Evolutionary conservation across 768 basidiomycete species (phyloP), one percentile per base, ranked within the genome.

Genomic region (Dentipellis fragilis): DNA sequence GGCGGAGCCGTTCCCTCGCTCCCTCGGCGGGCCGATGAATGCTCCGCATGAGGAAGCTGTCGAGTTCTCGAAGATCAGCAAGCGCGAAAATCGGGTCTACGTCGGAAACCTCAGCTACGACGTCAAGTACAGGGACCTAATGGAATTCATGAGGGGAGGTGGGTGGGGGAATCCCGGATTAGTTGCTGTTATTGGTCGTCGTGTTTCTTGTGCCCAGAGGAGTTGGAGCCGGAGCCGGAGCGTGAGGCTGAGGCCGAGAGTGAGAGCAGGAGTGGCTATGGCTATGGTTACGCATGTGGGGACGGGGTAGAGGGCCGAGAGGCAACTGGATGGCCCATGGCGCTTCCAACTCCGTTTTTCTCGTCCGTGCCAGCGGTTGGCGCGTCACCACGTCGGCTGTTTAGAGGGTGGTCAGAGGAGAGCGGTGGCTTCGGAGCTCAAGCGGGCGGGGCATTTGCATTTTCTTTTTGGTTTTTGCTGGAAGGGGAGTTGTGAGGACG

Each of bases 131-230:
- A 83, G 93, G 74, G 96, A 98, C 77, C 79, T 99, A 72, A 93
- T 94, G 83, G 93, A 97, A 84, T 97, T 96, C 71, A 95, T 96
- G 93, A 82, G 90, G 87, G 90, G 91, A 93, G 93, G 94, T 96
- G 90, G 87, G 94, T 93, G 75, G 83, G 81, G 83, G 85, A 80
- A 82, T 83, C 76, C 76, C 66, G 51, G 60, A 62, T 75, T 72
- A 71, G 29, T 29, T 29, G 70, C 70, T 84, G 74, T 81, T 74
- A 66, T 71, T 62, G 58, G 52, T 56, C 29, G 6, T 29, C 23
- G 51, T 57, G 57, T 58, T 57, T 54, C 51, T 54, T 34, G 49
- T 48, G 49, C 39, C 49, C 58, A 63, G 51, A 52, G 45, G 40
- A 29, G 29, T 6, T 34, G 39, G 36, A 38, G 37, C 38, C 47